Evolutionary conservation across 805 yeast genomes (phyloP), one percentile per base, ranked within the genome.

Genomic region (Alloascoidea hylecoeti): DNA sequence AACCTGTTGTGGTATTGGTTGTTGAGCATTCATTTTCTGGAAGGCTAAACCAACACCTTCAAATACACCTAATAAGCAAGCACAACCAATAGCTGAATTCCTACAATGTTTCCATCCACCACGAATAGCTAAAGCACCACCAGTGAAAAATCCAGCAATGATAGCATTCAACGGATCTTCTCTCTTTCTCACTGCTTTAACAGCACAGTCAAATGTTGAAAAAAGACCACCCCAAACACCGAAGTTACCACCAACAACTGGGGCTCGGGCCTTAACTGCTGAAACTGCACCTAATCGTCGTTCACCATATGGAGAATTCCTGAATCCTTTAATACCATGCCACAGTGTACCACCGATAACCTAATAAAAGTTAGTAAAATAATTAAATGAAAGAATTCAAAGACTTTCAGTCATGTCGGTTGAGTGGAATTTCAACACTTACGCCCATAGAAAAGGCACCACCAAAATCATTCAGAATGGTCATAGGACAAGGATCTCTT

Each of bases 221-320:
- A 92, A 92, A 50, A 92, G 66, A 43, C 98, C 98, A 69, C 98
- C 98, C 98, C 98, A 92, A 32, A 84, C 95, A 65, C 98, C 98
- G 53, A 92, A 89, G 62, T 92, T 92, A 55, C 98, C 98, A 48
- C 98, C 98, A 39, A 89, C 86, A 37, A 89, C 96, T 32, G 99
- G 99, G 2, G 96, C 97, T 60, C 98, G 74, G 38, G 96, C 84
- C 56, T 85, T 85, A 49, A 92, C 80, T 32, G 97, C 96, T 33
- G 83, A 68, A 39, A 89, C 56, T 15, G 95, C 83, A 40, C 98
- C 97, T 42, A 73, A 60, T 52, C 94, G 70, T 64, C 98, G 76
- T 63, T 92, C 98, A 43, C 98, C 98, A 49, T 78, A 70, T 40
- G 99, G 98, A 9, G 96, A 86, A 70, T 92, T 92, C 60, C 98